A percentile compares a stretch with the other conserved stretches of the same genome.
phyloP scores from a whole-genome alignment of 2,329 filamentous ascomycete genomes.

The Paraphaeosphaeria sporulosa region DNA sequence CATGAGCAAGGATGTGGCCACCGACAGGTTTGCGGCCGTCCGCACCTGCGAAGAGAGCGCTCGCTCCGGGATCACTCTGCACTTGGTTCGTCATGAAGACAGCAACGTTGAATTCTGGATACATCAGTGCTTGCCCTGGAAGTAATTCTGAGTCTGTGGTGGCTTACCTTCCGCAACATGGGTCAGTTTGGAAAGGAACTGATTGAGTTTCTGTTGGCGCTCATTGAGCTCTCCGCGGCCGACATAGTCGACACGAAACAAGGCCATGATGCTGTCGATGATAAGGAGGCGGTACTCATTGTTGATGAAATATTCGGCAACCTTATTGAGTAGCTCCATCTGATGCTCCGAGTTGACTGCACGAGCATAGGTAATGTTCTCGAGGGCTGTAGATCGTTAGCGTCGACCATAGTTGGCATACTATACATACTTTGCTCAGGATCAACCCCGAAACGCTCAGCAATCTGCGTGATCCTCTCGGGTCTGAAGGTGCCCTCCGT shows the following conservation, averaged over 20 bases:
- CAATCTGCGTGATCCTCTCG: constrained; percentile 71
- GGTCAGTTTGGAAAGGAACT: constrained; percentile 69
- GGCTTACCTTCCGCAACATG: constrained; percentile 69
- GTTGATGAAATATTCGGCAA: constrained; percentile 67
- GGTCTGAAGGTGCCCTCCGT: constrained; percentile 64
- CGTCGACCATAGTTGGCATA: constrained; percentile 40
- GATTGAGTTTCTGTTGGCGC: constrained; percentile 72
- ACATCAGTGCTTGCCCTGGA: constrained; percentile 6
- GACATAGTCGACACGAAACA: constrained; percentile 72
- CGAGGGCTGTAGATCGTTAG: constrained; percentile 64
- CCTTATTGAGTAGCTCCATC: constrained; percentile 67
- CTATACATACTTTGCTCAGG: constrained; percentile 38
- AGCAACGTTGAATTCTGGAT: constrained; percentile 70
- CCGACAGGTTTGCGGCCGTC: constrained; percentile 73
- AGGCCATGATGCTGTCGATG: constrained; percentile 74
- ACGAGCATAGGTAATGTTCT: constrained; percentile 72
- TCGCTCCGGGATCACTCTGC: constrained; percentile 74
- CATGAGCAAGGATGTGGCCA: constrained; percentile 73
- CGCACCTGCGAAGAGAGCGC: constrained; percentile 70
- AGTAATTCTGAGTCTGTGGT: too few species aligned
- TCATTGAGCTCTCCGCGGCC: constrained; percentile 73
- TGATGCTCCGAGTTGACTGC: constrained; percentile 73
- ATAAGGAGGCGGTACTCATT: constrained; percentile 72
- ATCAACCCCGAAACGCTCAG: constrained; percentile 67
- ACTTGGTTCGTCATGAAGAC: constrained; percentile 70